phyloP scores from a whole-genome alignment of 352 stramenopile genomes.

The Elongisporangium anandrum region DNA sequence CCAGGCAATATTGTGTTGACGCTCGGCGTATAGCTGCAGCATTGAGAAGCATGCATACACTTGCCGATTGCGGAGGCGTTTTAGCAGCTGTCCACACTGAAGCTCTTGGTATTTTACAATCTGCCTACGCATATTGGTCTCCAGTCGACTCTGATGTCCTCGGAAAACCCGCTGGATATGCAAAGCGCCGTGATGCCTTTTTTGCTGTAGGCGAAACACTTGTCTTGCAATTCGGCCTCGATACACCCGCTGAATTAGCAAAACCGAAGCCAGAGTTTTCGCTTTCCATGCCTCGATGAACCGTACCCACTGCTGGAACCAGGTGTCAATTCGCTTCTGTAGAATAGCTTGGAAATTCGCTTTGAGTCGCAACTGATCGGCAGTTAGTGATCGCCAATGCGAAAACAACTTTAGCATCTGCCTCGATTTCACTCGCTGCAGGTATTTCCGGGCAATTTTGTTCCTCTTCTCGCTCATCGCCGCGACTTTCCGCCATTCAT shows the following conservation, averaged over 20 bases:
- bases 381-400: slow-evolving; percentile 37
- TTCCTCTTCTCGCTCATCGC: slow-evolving; percentile 42
- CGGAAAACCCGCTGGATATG: slow-evolving; percentile 58
- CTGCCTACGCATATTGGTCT: slow-evolving; percentile 12
- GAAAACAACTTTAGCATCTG: slow-evolving; percentile 46
- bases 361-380: slow-evolving; percentile 34
- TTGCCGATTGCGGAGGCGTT: slow-evolving; percentile 24
- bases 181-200: slow-evolving; percentile 17
- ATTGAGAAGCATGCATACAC: slow-evolving; percentile 22
- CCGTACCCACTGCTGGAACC: slow-evolving; percentile 42
- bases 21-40: slow-evolving; percentile 15
- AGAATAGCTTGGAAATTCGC: slow-evolving; percentile 43
- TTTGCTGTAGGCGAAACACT: slow-evolving; percentile 30
- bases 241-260: slow-evolving; percentile 62
- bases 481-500: slow-evolving; percentile 26
- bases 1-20: slow-evolving; percentile 24
- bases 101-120: slow-evolving; percentile 28
- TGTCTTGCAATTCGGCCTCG: slow-evolving; percentile 46
- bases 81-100: slow-evolving; percentile 19
- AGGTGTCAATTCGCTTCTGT: slow-evolving; percentile 28
- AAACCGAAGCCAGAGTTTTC: slow-evolving; percentile 17
- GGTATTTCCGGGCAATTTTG: slow-evolving; percentile 47
- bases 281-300: slow-evolving; percentile 28
- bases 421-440: slow-evolving; percentile 47
- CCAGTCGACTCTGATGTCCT: slow-evolving; percentile 23